Evolutionary conservation across 2,329 filamentous ascomycete species (phyloP).

Genomic region (Cordyceps cicadae): DNA sequence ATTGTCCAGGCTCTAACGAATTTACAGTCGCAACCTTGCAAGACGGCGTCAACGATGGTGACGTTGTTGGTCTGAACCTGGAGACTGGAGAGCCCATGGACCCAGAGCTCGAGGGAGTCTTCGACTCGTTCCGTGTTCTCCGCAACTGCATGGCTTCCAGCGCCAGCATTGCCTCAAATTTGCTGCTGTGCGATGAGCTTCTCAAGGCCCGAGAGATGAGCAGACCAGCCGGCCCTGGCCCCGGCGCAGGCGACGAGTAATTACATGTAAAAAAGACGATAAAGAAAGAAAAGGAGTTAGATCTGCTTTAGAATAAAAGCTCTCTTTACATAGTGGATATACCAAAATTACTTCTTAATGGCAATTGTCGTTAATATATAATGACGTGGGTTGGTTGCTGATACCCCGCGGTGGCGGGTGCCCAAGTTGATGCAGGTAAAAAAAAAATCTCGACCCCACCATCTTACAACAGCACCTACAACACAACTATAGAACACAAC

Average conservation of each 20-base stretch:
- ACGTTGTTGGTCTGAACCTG: slow-evolving; percentile 78
- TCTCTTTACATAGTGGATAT: slow-evolving; percentile 20
- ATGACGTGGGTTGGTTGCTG: background rate
- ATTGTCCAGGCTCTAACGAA: slow-evolving; percentile 13
- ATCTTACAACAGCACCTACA: slow-evolving; percentile 14
- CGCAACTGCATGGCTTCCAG: slow-evolving; percentile 91
- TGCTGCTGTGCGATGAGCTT: slow-evolving; percentile 92
- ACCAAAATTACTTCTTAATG: slow-evolving; percentile 3
- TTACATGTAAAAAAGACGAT: slow-evolving; percentile 32
- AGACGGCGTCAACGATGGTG: slow-evolving; percentile 77
- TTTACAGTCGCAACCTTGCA: slow-evolving; percentile 69
- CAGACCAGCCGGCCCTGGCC: slow-evolving; percentile 51
- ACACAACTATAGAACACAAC: slow-evolving; percentile 1
- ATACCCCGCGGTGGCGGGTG: slow-evolving; percentile 22
- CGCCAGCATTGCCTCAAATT: slow-evolving; percentile 88
- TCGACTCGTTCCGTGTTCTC: slow-evolving; percentile 91
- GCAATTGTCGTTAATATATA: background rate
- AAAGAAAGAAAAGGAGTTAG: slow-evolving; percentile 25
- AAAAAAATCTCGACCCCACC: slow-evolving; percentile 35
- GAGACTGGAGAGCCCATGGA: slow-evolving; percentile 90
- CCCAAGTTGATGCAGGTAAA: slow-evolving; percentile 10
- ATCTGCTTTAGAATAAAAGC: slow-evolving; percentile 31
- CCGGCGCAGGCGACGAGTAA: slow-evolving; percentile 53
- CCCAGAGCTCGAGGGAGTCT: slow-evolving; percentile 83
- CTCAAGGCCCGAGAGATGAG: slow-evolving; percentile 97